phyloP scores from a whole-genome alignment of 2,329 filamentous ascomycete genomes.

The Paraphoma chrysanthemicola region DNA sequence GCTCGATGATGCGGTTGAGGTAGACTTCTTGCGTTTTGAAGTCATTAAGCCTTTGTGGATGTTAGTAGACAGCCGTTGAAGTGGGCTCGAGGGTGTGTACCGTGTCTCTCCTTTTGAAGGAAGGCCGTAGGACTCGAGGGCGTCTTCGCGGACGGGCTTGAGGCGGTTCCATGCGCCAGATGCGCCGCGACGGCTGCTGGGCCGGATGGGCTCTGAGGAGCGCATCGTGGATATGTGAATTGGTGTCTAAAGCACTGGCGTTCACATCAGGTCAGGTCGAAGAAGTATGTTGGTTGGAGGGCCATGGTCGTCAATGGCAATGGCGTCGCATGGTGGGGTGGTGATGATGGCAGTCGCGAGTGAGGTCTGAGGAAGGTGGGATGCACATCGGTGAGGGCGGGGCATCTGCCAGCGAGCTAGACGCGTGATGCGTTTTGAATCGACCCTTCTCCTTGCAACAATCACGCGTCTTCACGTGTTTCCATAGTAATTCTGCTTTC shows the following conservation, averaged over 20 bases:
- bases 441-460: background rate
- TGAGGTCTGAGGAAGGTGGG: conserved; percentile 32
- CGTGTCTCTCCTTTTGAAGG: conserved; percentile 90
- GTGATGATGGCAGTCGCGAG: conserved; percentile 21
- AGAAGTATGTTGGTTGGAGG: background rate
- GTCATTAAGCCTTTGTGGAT: conserved; percentile 54
- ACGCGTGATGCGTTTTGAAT: no score
- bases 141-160: conserved; percentile 76
- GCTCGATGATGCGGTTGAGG: conserved; percentile 84
- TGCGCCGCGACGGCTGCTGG: conserved; percentile 46
- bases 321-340: conserved; percentile 5
- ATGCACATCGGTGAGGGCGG: conserved; percentile 30
- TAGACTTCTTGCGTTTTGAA: conserved; percentile 82
- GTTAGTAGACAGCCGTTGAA: background rate
- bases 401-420: conserved; percentile 12
- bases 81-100: conserved; percentile 54
- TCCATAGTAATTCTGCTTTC: no score
- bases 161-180: conserved; percentile 56
- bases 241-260: background rate
- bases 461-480: background rate
- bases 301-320: background rate
- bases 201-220: conserved; percentile 39
- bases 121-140: conserved; percentile 81
- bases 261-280: background rate
- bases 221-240: conserved; percentile 24